phyloP scores from a whole-genome alignment of 148 eudicot species.

The Rhododendron mucronatum region DNA sequence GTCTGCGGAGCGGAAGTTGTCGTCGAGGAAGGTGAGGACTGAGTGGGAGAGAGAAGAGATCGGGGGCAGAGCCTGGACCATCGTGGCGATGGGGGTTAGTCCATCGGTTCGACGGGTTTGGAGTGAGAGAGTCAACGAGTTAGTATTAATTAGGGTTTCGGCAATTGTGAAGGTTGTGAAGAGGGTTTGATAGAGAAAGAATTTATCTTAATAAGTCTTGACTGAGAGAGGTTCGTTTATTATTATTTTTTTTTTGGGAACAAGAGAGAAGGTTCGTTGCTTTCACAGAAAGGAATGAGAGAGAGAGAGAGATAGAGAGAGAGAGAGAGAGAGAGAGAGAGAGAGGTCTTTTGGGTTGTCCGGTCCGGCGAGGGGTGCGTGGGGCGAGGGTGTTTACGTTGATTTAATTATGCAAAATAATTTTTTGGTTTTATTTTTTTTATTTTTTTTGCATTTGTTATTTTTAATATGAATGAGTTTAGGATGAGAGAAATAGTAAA shows the following conservation, averaged over 20 bases:
- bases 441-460: no score
- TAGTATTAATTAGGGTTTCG: neutral
- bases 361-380: neutral
- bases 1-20: conserved; percentile 36
- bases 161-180: neutral
- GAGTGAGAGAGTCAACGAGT: neutral
- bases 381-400: no score
- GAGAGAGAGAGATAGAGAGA: neutral
- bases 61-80: conserved; percentile 39
- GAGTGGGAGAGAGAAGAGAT: conserved; percentile 49
- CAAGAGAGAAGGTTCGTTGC: neutral
- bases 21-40: conserved; percentile 43
- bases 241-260: no score
- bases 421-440: no score
- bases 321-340: neutral
- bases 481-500: fast-evolving
- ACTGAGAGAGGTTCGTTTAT: neutral
- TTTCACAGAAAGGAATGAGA: neutral
- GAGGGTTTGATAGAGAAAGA: neutral
- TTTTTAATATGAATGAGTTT: no score
- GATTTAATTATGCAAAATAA: no score
- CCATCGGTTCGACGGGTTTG: neutral
- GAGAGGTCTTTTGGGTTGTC: neutral
- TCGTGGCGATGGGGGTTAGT: neutral
- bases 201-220: neutral